A percentile compares a stretch with the other conserved stretches of the same genome.
phyloP scores from a whole-genome alignment of 768 basidiomycete species.

The Boletus reticulatus region DNA sequence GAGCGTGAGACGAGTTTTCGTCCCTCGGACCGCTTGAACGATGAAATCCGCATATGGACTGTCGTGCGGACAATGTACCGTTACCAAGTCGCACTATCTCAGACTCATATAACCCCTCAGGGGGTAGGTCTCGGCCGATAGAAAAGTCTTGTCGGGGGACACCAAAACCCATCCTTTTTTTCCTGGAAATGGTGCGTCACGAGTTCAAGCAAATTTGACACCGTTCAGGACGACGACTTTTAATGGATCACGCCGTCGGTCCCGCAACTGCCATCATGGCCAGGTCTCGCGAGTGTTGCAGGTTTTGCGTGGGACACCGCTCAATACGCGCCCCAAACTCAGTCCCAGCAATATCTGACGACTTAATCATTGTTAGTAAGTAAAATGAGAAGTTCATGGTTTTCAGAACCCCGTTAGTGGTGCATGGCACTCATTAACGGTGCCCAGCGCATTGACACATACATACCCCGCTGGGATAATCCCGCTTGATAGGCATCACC shows the following conservation, averaged over 20 bases:
- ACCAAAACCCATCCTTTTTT: not conserved
- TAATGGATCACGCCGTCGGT: not conserved
- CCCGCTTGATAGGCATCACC: not conserved
- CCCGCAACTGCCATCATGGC: not conserved
- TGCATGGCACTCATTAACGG: not conserved
- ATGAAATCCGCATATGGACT: slow-evolving; percentile 3
- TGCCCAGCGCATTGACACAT: not conserved
- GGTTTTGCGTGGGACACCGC: not conserved
- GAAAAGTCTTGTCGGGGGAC: not conserved
- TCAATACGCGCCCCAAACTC: slow-evolving; percentile 4
- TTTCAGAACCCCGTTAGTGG: slow-evolving; percentile 2
- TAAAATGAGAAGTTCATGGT: slow-evolving; percentile 2
- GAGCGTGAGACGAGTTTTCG: slow-evolving; percentile 5
- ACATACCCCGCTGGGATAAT: not conserved
- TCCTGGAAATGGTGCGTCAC: not conserved
- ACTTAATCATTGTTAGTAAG: not conserved
- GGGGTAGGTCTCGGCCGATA: not conserved
- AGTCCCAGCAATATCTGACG: slow-evolving; percentile 1
- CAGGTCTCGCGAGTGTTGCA: too few species aligned
- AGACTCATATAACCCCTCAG: slow-evolving; percentile 7
- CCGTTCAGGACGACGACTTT: not conserved
- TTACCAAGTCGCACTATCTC: not conserved
- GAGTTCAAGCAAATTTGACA: not conserved
- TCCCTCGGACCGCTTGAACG: not conserved
- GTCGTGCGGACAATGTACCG: slow-evolving; percentile 1